Conservation (phyloP, 306 rosid species). For the Inga oerstediana region DNA sequence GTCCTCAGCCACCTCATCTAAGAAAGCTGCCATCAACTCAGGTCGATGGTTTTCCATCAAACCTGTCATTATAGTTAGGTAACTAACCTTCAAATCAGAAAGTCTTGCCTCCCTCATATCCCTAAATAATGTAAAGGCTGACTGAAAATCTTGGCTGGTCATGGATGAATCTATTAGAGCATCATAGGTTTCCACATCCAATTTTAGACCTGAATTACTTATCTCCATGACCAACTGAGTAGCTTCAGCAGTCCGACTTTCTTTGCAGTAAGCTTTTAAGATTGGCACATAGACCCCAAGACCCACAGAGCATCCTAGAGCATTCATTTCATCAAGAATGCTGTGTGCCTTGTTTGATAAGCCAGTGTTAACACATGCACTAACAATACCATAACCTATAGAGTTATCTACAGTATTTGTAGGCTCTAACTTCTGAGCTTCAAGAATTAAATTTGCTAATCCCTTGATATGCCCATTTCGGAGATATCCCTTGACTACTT, state of each 20-base stretch:
- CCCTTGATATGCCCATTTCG: slow-evolving; percentile 59
- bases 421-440: slow-evolving; percentile 76
- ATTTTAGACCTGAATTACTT: slow-evolving; percentile 72
- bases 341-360: slow-evolving; percentile 77
- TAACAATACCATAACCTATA: slow-evolving; percentile 71
- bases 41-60: slow-evolving; percentile 94
- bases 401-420: slow-evolving; percentile 48
- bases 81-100: slow-evolving; percentile 79
- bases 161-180: slow-evolving; percentile 79
- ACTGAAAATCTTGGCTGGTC: slow-evolving; percentile 90
- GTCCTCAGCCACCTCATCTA: slow-evolving; percentile 90
- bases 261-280: slow-evolving; percentile 88
- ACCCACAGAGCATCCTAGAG: slow-evolving; percentile 71
- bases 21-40: slow-evolving; percentile 94
- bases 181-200: slow-evolving; percentile 72
- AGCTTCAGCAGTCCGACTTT: slow-evolving; percentile 79
- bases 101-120: slow-evolving; percentile 87
- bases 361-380: slow-evolving; percentile 78
- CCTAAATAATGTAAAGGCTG: slow-evolving; percentile 83
- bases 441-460: slow-evolving; percentile 66
- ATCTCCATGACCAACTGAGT: slow-evolving; percentile 83
- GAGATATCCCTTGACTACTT: slow-evolving; percentile 68
- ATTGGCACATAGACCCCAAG: slow-evolving; percentile 91
- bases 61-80: slow-evolving; percentile 92
- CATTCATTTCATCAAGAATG: slow-evolving; percentile 82